Base-by-base conservation (phyloP, 331 rosid genomes). In the Malus hybrid region DNA sequence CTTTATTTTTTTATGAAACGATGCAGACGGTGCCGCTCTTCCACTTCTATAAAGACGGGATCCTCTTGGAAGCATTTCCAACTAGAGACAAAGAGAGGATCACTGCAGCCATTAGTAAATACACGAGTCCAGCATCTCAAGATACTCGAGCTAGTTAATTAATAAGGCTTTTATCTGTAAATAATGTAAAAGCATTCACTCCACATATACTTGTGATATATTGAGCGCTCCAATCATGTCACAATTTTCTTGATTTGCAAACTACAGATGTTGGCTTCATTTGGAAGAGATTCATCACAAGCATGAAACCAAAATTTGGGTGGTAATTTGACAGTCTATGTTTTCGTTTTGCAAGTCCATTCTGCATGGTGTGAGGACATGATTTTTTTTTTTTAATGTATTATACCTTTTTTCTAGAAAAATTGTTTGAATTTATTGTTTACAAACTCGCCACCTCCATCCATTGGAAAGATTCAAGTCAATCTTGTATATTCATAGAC, bases 1-100 rank as follows among this genome's bases (percentile, higher is more conserved):
- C 44, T 9, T 39, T 39, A 39, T 39, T 8, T 39, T 39, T 39
- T 39, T 39, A 64, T 66, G 12, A 76, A 80, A 32, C 79, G 77
- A 73, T 82, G 89, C 96, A 92, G 99, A 87, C 96, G 1, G 99
- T 94, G 71, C 99, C 97, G 52, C 99, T 90, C 70, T 95, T 95
- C 86, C 99, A 95, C 44, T 95, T 95, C 83, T 95, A 95, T 75
- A 95, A 88, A 85, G 88, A 88, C 78, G 97, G 97, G 31, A 78
- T 72, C 34, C 81, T 95, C 24, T 69, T 92, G 90, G 99, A 95
- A 87, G 92, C 99, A 74, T 94, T 94, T 67, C 88, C 99, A 36
- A 94, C 99, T 68, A 86, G 97, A 81, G 97, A 94, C 87, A 94
- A 90, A 73, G 97, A 80, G 10, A 90, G 90, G 88, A 87, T 94